phyloP scores from a whole-genome alignment of 2,329 filamentous ascomycete genomes.

The Xylariales sp. region DNA sequence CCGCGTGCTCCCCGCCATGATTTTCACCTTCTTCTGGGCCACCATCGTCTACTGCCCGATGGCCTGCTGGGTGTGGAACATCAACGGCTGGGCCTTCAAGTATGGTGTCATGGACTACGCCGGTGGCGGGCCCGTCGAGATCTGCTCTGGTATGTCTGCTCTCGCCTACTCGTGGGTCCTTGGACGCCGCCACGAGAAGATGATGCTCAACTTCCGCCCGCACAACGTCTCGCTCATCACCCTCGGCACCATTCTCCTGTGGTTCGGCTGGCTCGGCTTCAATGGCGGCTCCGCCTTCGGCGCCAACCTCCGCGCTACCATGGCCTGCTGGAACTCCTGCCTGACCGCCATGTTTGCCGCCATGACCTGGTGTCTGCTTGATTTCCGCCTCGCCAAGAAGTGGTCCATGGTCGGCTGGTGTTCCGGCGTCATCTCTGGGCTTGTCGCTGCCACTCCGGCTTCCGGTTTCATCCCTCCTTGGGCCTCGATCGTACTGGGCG shows the following conservation, averaged over 20 bases:
- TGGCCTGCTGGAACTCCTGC: constrained; percentile 98
- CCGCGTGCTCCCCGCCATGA: constrained; percentile 86
- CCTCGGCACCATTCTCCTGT: constrained; percentile 89
- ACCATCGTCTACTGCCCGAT: constrained; percentile 97
- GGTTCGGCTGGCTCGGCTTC: constrained; percentile 99
- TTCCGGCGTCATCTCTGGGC: constrained; percentile 66
- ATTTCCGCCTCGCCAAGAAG: constrained; percentile 90
- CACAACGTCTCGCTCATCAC: constrained; percentile 98
- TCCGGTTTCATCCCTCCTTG: constrained; percentile 66
- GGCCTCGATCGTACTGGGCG: constrained; percentile 62
- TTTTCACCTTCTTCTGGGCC: constrained; percentile 95
- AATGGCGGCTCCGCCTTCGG: constrained; percentile 95
- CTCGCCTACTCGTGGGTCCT: constrained; percentile 95
- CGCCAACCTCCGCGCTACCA: constrained; percentile 86
- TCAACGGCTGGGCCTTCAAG: constrained; percentile 86
- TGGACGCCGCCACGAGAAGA: constrained; percentile 93
- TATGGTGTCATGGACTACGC: constrained; percentile 96
- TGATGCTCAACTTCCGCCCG: constrained; percentile 99
- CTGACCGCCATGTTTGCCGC: constrained; percentile 87
- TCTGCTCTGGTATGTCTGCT: constrained; percentile 87
- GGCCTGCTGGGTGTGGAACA: constrained; percentile 95
- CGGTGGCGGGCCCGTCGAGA: constrained; percentile 95
- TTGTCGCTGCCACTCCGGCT: constrained; percentile 66
- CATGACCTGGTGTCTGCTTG: constrained; percentile 91
- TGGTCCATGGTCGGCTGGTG: constrained; percentile 81